Base-by-base conservation (phyloP, 1,139 yeast genomes). In the Blastobotrys ciferrii region DNA sequence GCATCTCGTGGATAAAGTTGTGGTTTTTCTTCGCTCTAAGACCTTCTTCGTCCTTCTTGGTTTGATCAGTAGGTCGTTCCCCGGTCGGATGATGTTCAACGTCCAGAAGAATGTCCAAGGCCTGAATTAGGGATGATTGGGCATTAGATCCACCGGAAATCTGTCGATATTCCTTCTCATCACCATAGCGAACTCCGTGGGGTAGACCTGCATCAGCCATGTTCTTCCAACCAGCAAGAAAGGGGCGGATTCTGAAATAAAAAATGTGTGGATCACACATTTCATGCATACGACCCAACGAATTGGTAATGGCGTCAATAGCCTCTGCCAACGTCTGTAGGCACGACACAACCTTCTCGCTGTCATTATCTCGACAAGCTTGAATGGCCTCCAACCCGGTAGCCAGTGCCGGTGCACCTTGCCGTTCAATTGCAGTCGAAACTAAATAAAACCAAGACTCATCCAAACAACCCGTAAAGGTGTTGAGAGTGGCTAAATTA, bases 141-240 rank as follows among this genome's bases (percentile, higher is more conserved):
- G 96, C 97, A 64, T 91, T 91, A 11, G 96, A 87, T 0, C 98
- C 98, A 19, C 98, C 98, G 4, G 95, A 76, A 64, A 78, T 86
- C 28, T 75, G 67, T 53, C 87, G 74, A 48, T 81, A 84, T 18
- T 60, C 67, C 2, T 48, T 47, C 53, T 85, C 91, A 48, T 78
- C 72, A 4, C 96, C 96, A 63, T 89, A 89, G 43, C 75, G 69
- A 1, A 89, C 82, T 0, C 97, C 97, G 50, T 80, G 67, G 45
- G 88, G 83, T 50, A 91, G 74, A 0, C 97, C 97, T 1, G 85
- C 89, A 53, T 82, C 91, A 15, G 78, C 80, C 97, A 91, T 89
- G 61, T 87, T 87, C 64, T 83, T 82, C 95, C 97, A 91, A 1
- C 97, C 98, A 0, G 97, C 96, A 52, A 91, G 71, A 61, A 78